Evolutionary conservation across 768 basidiomycete species (phyloP).

Genomic region (Auricularia heimuer): DNA sequence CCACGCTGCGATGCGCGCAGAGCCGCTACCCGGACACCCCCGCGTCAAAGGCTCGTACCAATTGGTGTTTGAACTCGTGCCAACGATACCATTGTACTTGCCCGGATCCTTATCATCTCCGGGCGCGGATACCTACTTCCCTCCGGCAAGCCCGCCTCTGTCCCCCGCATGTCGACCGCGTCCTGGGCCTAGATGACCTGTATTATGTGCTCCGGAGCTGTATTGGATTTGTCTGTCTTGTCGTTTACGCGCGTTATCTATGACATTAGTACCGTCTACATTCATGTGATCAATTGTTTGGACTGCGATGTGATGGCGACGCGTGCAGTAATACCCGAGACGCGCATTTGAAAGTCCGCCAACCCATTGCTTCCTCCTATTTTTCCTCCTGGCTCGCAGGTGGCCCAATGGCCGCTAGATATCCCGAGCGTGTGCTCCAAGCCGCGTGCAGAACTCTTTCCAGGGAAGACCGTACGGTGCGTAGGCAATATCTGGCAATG

Average conservation of each 20-base stretch:
- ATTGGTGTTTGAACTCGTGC: conserved; percentile 34
- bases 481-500: not conserved
- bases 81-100: conserved; percentile 62
- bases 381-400: not conserved
- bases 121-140: conserved; percentile 40
- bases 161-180: conserved; percentile 26
- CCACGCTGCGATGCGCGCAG: conserved; percentile 74
- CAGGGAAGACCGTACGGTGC: not conserved
- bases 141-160: conserved; percentile 43
- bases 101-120: conserved; percentile 48
- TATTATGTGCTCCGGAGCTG: not conserved
- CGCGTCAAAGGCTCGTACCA: conserved; percentile 15
- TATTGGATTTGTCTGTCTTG: not conserved
- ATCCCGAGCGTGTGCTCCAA: not conserved
- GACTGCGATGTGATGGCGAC: not conserved
- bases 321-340: not conserved
- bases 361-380: not conserved
- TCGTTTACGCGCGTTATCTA: not conserved
- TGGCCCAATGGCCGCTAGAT: not conserved
- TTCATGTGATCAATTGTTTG: not conserved
- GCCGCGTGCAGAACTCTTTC: not conserved
- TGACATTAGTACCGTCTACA: not conserved
- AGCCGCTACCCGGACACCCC: conserved; percentile 22
- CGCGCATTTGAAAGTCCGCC: not conserved
- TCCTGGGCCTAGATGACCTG: not conserved